These are phyloP conservation scores for Ceratobasidium sp. DNA, from an alignment of 1,284 basidiomycete genomes.

Conservation along the genomic window DNA sequence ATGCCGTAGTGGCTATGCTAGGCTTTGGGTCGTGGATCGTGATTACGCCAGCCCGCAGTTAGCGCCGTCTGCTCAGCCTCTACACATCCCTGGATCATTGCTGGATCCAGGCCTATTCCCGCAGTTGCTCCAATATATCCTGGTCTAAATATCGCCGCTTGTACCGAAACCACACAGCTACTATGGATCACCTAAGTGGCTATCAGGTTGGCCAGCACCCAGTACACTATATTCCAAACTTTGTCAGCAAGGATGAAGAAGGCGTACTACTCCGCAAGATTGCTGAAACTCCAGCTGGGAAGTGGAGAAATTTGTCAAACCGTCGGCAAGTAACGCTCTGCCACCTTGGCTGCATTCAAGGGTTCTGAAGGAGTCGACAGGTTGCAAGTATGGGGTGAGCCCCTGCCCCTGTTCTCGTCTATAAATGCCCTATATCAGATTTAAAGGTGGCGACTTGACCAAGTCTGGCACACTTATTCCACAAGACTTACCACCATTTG, in stretches of 20 bases:
- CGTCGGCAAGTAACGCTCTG: constrained; percentile 66
- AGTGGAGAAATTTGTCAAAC: constrained; percentile 86
- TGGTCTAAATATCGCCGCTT: too few species aligned
- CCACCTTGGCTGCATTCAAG: constrained; percentile 15
- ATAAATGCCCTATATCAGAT: constrained; percentile 12
- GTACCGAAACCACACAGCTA: too few species aligned
- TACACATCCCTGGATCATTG: background rate
- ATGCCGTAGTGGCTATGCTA: constrained; percentile 9
- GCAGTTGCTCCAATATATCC: too few species aligned
- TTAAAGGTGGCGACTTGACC: constrained; percentile 71
- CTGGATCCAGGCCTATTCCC: too few species aligned
- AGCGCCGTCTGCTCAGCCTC: background rate
- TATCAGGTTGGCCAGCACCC: constrained; percentile 26
- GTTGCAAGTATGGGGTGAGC: constrained; percentile 79
- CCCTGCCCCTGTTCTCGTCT: constrained; percentile 1
- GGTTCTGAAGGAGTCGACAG: constrained; percentile 56
- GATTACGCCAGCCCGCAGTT: background rate
- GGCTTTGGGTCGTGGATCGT: background rate
- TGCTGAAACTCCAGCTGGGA: constrained; percentile 76
- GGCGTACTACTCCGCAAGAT: constrained; percentile 63
- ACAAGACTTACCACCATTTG: constrained; percentile 71
- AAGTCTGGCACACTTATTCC: constrained; percentile 69
- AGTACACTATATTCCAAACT: constrained; percentile 75
- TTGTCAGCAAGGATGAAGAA: constrained; percentile 84
- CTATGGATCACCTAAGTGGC: constrained; percentile 35